Evolutionary conservation across 768 basidiomycete species (phyloP), one percentile per base, ranked within the genome.

Genomic region (Pisolithus marmoratus): DNA sequence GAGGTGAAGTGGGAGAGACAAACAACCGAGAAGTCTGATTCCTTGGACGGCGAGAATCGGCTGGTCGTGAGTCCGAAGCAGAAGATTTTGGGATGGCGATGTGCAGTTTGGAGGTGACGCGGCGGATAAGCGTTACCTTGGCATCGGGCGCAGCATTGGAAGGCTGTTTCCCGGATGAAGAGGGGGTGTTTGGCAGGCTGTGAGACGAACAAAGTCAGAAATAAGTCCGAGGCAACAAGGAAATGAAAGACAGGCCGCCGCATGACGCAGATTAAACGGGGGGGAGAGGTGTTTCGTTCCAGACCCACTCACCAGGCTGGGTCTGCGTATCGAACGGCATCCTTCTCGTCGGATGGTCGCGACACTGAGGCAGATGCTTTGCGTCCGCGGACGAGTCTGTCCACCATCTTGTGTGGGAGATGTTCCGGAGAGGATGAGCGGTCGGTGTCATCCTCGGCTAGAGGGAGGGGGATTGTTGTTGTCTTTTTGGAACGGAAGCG

Each of bases 71-170:
- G 0, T 0, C 2, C 2, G 38, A 49, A 3, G 58, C 3, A 8
- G 11, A 47, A 45, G 44, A 43, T 46, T 26, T 34, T 0, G 65
- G 58, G 5, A 65, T 55, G 26, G 58, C 26, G 20, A 69, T 63
- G 22, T 49, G 48, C 20, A 68, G 50, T 27, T 55, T 69, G 2
- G 68, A 68, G 0, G 68, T 60, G 5, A 68, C 59, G 15, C 68
- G 63, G 14, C 68, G 68, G 48, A 68, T 53, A 46, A 69, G 53
- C 0, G 56, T 59, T 4, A 56, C 34, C 34, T 62, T 67, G 5
- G 19, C 8, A 31, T 43, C 8, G 14, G 8, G 41, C 12, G 41
- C n/a, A 42, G 41, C 19, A 42, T 8, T 2, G 41, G 41, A 9
- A 19, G 19, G 9, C 22, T 20, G 41, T 42, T 22, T 42, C 14